phyloP scores from a whole-genome alignment of 164 flowering plant genomes.

The Annona squamosa region DNA sequence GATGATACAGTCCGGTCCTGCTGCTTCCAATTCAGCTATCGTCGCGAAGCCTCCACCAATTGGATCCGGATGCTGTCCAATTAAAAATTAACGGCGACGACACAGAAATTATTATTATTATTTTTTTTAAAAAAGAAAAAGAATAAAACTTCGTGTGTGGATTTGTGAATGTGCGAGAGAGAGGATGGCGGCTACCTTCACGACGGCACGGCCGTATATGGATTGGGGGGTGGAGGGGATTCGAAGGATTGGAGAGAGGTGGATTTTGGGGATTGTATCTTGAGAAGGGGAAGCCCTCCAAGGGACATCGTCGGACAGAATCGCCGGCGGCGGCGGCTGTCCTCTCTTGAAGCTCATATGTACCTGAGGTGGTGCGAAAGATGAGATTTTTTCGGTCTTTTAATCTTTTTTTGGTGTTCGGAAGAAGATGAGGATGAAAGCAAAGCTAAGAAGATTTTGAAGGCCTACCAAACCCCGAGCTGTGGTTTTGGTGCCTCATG shows the following conservation, averaged over 20 bases:
- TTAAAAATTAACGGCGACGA: neutral
- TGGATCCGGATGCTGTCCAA: slow-evolving; percentile 62
- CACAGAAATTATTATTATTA: neutral
- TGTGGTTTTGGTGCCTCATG: no score
- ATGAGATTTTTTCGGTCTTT: neutral
- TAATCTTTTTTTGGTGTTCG: neutral
- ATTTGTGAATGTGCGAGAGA: neutral
- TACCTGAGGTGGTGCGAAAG: neutral
- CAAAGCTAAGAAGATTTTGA: no score
- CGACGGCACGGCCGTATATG: slow-evolving; percentile 53
- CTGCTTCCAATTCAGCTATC: slow-evolving; percentile 71
- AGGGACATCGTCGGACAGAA: slow-evolving; percentile 61
- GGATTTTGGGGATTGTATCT: slow-evolving; percentile 75
- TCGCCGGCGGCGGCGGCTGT: slow-evolving; percentile 4
- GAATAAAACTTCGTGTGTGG: neutral
- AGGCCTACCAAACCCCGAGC: no score
- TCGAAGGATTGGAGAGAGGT: slow-evolving; percentile 64
- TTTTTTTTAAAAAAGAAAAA: slow-evolving; percentile 1
- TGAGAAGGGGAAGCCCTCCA: slow-evolving; percentile 57
- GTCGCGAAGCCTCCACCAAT: slow-evolving; percentile 60
- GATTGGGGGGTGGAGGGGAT: slow-evolving; percentile 45
- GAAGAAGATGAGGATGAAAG: neutral
- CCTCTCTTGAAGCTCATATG: neutral
- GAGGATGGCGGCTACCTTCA: slow-evolving; percentile 42
- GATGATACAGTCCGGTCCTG: slow-evolving; percentile 83